Evolutionary conservation across 2,329 filamentous ascomycete species (phyloP).

Genomic region (Cladorrhinum sp.): DNA sequence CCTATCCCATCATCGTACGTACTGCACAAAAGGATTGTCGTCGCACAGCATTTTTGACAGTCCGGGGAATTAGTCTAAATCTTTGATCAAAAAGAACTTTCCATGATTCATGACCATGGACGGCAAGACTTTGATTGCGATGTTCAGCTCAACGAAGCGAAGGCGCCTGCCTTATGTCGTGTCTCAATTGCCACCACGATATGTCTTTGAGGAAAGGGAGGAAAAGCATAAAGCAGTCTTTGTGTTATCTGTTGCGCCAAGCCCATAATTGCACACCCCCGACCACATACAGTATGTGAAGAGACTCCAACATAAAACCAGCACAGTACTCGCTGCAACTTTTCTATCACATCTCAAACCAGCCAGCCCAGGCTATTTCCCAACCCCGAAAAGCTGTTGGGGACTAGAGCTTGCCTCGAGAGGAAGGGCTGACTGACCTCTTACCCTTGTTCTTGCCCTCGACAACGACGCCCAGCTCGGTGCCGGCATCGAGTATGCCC

Average conservation of each 20-base stretch:
- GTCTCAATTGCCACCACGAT: neutral
- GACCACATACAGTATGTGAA: constrained; percentile 1
- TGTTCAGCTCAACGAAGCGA: neutral
- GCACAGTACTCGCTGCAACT: neutral
- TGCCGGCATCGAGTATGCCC: constrained; percentile 32
- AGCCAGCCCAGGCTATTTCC: no score
- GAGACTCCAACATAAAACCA: no score
- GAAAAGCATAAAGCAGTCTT: no score
- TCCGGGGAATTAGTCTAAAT: neutral
- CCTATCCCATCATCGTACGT: neutral
- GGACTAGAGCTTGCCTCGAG: constrained; percentile 19
- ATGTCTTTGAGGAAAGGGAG: neutral
- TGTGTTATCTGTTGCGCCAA: neutral
- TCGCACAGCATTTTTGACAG: neutral
- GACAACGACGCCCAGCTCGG: constrained; percentile 34
- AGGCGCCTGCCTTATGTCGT: neutral
- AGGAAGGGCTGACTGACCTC: constrained; percentile 1
- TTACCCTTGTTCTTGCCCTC: constrained; percentile 25
- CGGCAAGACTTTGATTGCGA: neutral
- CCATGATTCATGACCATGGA: neutral
- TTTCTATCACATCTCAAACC: constrained; percentile 2
- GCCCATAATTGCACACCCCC: no score
- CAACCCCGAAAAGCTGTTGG: neutral
- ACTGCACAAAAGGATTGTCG: neutral
- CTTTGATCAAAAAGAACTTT: neutral